Evolutionary conservation across 371 early-diverging fungal species (phyloP), one percentile per base, ranked within the genome.

Genomic region (Cladochytrium tenue): DNA sequence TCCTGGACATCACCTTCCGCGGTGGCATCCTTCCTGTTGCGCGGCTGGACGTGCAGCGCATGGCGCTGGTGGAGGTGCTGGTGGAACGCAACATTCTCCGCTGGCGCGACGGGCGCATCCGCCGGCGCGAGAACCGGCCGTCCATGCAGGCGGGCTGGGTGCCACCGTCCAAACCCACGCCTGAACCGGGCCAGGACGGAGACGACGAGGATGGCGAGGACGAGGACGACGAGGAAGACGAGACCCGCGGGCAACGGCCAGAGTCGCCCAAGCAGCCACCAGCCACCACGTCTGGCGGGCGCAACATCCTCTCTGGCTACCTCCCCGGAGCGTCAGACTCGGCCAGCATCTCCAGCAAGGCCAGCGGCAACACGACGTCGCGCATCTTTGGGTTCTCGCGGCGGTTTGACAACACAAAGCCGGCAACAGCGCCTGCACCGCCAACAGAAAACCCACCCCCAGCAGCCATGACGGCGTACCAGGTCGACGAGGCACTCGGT

Each of bases 81-180:
- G 67, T 76, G 28, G 77, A 76, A 53, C 58, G 63, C 27, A 76
- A 76, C 55, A 69, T 76, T 53, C 62, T 76, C 32, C 58, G 74
- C 35, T 76, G 77, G 77, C 56, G 77, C n/a, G 73, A 72, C 52
- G 53, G 52, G 33, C 27, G 69, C 31, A 43, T 64, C 4, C 53
- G 68, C 4, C 51, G 60, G 53, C 63, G 76, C 2, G 67, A 72
- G 63, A 23, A 20, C 27, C 10, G 63, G 30, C 56, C 30, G 43
- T 43, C 43, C 13, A 26, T 20, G 23, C 10, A 53, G 17, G 17
- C 2, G 33, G 13, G 31, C 28, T 15, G 3, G 10, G 15, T 58
- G 13, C n/a, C 32, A 20, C n/a, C 15, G 32, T 20, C 58, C 32
- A 32, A 20, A 25, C 10, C 32, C 10, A 32, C 15, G 17, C 27